Base-by-base conservation (phyloP, 345 rosid genomes). In the Nephelium lappaceum region DNA sequence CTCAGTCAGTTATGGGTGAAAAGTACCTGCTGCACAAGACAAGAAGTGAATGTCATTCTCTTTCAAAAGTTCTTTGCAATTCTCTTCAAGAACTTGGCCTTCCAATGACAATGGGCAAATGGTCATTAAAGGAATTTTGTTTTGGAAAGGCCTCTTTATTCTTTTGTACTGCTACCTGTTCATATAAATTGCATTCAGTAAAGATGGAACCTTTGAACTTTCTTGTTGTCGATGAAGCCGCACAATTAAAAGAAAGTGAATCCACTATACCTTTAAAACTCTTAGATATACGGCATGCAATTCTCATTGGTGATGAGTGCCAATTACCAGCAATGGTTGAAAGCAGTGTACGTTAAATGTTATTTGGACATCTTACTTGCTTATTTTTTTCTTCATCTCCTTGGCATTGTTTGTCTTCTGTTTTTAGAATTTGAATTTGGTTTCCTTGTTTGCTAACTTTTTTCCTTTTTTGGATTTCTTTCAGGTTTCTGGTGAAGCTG, bases 161-260 rank as follows among this genome's bases (percentile, higher is more conserved):
- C 24, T 88, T 88, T 12, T 88, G 87, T 76, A 87, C 93, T 6
- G 82, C 85, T 23, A 81, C 84, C 11, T 70, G 81, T 43, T 84
- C 90, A 23, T 67, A 14, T 38, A 84, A 84, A 65, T 78, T 90
- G 71, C 69, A 78, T 69, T 11, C 63, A 8, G 19, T 61, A 16
- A 21, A 5, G 4, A 71, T 81, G 80, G 21, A 76, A 60, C 86
- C 88, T 9, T 65, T 87, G 38, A 42, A 83, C 18, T 21, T 86
- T 31, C 67, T 90, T 76, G 87, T 90, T 1, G 83, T 90, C 19
- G 93, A 90, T 43, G 93, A 90, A 83, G 93, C 93, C 25, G 91
- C 90, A 9, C 93, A 90, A 69, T 64, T 90, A 18, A 87, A 79
- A 72, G 93, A 89, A 63, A 85, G 88, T 15, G 93, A 89, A 77